Evolutionary conservation across 129 eudicot genomes (phyloP).

Genomic region (Silybum marianum): DNA sequence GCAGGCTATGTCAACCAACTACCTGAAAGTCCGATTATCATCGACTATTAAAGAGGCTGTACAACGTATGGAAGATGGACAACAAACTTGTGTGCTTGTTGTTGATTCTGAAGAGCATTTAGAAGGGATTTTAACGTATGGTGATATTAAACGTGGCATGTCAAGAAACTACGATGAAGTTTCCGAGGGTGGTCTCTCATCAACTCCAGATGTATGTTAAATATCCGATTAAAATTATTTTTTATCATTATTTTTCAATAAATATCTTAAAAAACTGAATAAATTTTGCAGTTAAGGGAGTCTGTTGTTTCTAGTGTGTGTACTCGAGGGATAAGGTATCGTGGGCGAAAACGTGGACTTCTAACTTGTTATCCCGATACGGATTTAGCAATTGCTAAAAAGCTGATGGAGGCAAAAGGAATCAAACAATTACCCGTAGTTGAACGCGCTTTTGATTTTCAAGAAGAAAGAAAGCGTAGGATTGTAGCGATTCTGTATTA

Average conservation of each 20-base stretch:
- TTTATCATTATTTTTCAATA: background rate
- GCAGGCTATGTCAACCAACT: constrained; percentile 76
- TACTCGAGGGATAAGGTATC: constrained; percentile 84
- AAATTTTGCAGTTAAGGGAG: constrained; percentile 56
- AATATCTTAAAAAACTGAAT: background rate
- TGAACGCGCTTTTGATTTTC: constrained; percentile 58
- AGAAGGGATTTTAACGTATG: constrained; percentile 88
- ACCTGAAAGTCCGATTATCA: constrained; percentile 47
- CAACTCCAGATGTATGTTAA: constrained; percentile 62
- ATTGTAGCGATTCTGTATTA: constrained; percentile 68
- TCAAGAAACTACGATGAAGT: constrained; percentile 47
- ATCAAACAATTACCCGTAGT: constrained; percentile 91
- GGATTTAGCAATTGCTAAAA: constrained; percentile 84
- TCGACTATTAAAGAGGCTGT: constrained; percentile 70
- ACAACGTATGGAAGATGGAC: constrained; percentile 67
- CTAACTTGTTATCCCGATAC: constrained; percentile 97
- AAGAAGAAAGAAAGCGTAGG: constrained; percentile 68
- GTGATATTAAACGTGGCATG: constrained; percentile 70
- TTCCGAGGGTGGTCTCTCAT: constrained; percentile 43
- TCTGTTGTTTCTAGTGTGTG: constrained; percentile 71
- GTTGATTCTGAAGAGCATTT: constrained; percentile 68
- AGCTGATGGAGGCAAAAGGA: constrained; percentile 94
- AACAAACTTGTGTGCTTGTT: constrained; percentile 70
- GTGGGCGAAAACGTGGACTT: constrained; percentile 83
- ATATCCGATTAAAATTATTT: background rate